phyloP scores from a whole-genome alignment of 371 early-diverging fungal genomes.

The Choanephora cucurbitarum region DNA sequence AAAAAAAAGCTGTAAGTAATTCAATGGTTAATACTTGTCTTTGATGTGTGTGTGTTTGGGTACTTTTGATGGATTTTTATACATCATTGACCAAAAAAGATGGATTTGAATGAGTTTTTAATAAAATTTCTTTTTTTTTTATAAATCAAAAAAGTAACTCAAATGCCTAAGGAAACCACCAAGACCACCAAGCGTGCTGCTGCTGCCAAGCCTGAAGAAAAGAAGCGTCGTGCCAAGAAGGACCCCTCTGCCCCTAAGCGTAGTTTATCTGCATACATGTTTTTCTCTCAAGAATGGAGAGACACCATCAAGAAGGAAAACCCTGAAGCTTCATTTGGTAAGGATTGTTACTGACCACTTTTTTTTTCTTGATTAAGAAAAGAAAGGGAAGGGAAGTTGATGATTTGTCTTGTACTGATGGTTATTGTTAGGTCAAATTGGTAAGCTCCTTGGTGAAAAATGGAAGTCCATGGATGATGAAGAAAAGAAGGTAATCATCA shows the following conservation, averaged over 20 bases:
- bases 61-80: too few species aligned
- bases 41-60: too few species aligned
- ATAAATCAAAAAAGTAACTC: neutral
- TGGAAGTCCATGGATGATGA: conserved; percentile 72
- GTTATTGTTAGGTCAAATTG: conserved; percentile 57
- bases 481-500: conserved; percentile 58
- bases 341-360: conserved; percentile 8
- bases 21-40: too few species aligned
- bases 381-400: neutral
- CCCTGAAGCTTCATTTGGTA: conserved; percentile 81
- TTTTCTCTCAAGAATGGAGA: conserved; percentile 78
- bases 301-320: conserved; percentile 69
- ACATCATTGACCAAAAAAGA: neutral
- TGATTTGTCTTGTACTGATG: neutral
- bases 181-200: conserved; percentile 20
- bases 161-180: conserved; percentile 24
- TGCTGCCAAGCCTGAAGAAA: conserved; percentile 23
- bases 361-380: neutral
- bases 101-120: neutral
- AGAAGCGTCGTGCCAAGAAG: conserved; percentile 54
- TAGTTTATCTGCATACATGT: conserved; percentile 80
- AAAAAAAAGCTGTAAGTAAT: neutral
- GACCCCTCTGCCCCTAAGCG: conserved; percentile 79
- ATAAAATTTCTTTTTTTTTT: neutral
- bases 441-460: conserved; percentile 78